These are phyloP conservation scores for Neodidymelliopsis sp. DNA, from an alignment of 2,329 filamentous ascomycete species.

Conservation along the genomic window DNA sequence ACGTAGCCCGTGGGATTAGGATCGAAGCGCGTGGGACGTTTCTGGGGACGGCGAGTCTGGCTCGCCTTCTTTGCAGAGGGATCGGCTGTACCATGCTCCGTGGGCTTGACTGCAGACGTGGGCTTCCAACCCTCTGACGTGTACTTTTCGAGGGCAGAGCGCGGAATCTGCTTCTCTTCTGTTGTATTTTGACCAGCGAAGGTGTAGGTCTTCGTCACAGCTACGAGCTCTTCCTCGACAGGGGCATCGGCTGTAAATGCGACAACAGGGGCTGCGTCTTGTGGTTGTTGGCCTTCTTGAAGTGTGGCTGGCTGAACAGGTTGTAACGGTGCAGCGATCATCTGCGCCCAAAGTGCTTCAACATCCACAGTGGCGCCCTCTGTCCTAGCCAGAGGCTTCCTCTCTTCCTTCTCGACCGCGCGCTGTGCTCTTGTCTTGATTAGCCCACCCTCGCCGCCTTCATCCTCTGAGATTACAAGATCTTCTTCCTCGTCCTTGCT, in stretches of 20 bases:
- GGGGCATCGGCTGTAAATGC: constrained; percentile 16
- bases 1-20: constrained; percentile 58
- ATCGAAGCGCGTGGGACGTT: constrained; percentile 59
- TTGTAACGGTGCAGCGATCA: constrained; percentile 60
- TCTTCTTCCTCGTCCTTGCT: constrained; percentile 30
- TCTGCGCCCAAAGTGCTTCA: constrained; percentile 73
- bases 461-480: constrained; percentile 44
- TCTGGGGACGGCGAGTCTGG: constrained; percentile 38
- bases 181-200: constrained; percentile 77
- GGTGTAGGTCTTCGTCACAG: constrained; percentile 75
- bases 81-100: neutral
- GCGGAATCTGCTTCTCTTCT: constrained; percentile 72
- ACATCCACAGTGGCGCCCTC: constrained; percentile 74
- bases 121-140: constrained; percentile 42
- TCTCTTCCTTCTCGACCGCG: constrained; percentile 69
- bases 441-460: constrained; percentile 64
- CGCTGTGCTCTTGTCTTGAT: constrained; percentile 77
- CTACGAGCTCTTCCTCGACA: constrained; percentile 55
- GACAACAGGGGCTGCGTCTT: constrained; percentile 20
- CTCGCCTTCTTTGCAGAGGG: constrained; percentile 6
- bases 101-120: constrained; percentile 14
- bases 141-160: constrained; percentile 39
- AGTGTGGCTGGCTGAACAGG: constrained; percentile 29
- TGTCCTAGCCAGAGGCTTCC: constrained; percentile 59
- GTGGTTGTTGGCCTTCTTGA: constrained; percentile 2